These are phyloP conservation scores for Aegle marmelos DNA, from an alignment of 345 rosid genomes.

Conservation along the genomic window DNA sequence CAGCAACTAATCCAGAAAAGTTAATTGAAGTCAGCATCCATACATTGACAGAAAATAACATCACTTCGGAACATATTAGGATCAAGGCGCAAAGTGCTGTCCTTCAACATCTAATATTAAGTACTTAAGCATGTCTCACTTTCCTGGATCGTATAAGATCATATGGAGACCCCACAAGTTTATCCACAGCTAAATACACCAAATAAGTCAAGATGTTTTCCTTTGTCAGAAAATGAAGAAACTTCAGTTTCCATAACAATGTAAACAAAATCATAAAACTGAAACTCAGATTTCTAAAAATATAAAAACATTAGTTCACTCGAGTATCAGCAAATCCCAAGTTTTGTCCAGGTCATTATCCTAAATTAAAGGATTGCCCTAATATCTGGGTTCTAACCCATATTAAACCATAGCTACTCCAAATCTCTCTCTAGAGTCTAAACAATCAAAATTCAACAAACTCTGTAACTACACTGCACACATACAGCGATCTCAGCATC, in stretches of 20 bases:
- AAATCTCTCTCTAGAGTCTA: background rate
- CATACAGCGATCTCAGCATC: background rate
- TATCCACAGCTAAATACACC: too few relatives aligned
- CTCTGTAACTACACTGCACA: background rate
- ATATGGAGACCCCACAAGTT: too few relatives aligned
- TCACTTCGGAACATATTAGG: too few relatives aligned
- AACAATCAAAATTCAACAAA: background rate
- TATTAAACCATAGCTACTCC: background rate
- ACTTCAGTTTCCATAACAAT: background rate
- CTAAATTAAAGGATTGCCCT: slow-evolving; percentile 11
- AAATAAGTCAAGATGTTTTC: too few relatives aligned
- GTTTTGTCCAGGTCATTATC: slow-evolving; percentile 19
- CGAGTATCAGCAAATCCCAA: background rate
- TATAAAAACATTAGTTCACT: background rate
- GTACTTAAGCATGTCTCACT: too few relatives aligned
- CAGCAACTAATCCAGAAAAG: background rate
- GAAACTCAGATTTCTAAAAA: background rate
- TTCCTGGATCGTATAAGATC: too few relatives aligned
- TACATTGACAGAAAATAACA: background rate
- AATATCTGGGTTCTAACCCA: background rate
- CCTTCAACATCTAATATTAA: too few relatives aligned
- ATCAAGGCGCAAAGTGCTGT: too few relatives aligned
- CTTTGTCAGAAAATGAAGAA: too few relatives aligned
- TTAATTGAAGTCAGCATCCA: background rate
- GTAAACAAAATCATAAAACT: background rate